Evolutionary conservation across 169 alveolate species (phyloP).

Genomic region (Eimeria nieschulzi): DNA sequence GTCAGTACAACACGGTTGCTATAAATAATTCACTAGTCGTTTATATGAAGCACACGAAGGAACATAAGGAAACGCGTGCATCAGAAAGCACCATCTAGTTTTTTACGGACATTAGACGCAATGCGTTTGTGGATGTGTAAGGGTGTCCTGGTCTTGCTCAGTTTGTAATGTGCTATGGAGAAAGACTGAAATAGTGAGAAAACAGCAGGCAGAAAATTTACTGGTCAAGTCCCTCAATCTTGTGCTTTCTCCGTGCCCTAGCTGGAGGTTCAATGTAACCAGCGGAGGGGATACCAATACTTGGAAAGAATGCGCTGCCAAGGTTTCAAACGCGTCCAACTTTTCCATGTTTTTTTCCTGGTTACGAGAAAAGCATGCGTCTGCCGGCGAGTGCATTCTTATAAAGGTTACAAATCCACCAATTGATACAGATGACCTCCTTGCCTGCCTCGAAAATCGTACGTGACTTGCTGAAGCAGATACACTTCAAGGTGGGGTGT

Average conservation of each 20-base stretch:
- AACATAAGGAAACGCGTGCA: too few relatives aligned
- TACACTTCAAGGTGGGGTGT: background rate
- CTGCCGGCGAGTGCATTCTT: slow-evolving; percentile 2
- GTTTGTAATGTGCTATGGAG: slow-evolving; percentile 64
- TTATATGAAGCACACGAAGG: too few relatives aligned
- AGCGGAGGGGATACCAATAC: slow-evolving; percentile 11
- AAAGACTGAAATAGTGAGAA: background rate
- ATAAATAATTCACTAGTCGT: too few relatives aligned
- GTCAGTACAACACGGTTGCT: too few relatives aligned
- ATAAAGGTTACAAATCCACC: background rate
- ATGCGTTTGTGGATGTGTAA: too few relatives aligned
- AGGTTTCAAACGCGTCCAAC: background rate
- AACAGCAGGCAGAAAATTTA: background rate
- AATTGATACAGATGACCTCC: background rate
- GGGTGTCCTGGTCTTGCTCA: too few relatives aligned
- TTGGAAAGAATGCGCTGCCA: slow-evolving; percentile 54
- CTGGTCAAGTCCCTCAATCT: background rate
- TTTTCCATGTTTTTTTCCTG: slow-evolving; percentile 72
- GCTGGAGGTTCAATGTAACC: background rate
- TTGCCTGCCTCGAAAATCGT: slow-evolving; percentile 52
- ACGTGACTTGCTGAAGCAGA: background rate
- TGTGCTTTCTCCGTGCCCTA: background rate
- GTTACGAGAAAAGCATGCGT: background rate
- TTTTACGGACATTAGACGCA: too few relatives aligned
- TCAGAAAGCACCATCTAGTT: too few relatives aligned